Percentiles rank a stretch among this genome's conserved stretches.
These are phyloP conservation scores for Annulohypoxylon moriforme DNA, from an alignment of 495 filamentous ascomycete species.

Conservation along the genomic window DNA sequence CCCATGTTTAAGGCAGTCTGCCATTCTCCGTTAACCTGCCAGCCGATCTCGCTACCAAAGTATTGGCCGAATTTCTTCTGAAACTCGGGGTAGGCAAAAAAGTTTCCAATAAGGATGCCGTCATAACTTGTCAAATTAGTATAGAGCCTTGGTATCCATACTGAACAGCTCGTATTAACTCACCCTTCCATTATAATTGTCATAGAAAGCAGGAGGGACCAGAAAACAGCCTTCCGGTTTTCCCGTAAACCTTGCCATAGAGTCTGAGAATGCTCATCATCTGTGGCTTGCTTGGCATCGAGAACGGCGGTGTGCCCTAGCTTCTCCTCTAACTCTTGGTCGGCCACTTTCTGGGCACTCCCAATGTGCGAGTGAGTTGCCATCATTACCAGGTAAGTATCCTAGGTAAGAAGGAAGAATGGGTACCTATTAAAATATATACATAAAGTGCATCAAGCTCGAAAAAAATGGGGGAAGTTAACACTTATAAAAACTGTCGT, in stretches of 20 bases:
- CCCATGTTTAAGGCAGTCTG: constrained; percentile 48
- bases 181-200: constrained; percentile 66
- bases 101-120: constrained; percentile 50
- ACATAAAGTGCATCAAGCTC: neutral
- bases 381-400: constrained; percentile 15
- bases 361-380: constrained; percentile 19
- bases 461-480: neutral
- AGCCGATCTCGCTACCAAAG: constrained; percentile 39
- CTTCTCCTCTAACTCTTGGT: constrained; percentile 45
- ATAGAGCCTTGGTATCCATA: neutral
- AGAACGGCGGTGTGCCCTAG: constrained; percentile 43
- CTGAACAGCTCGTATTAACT: neutral
- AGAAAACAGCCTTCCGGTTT: constrained; percentile 57
- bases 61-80: constrained; percentile 48
- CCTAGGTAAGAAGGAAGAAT: neutral
- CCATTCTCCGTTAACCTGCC: constrained; percentile 46
- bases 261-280: constrained; percentile 54
- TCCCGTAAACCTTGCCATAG: constrained; percentile 50
- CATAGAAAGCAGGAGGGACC: constrained; percentile 61
- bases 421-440: neutral
- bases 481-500: neutral
- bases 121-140: constrained; percentile 54
- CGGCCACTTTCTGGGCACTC: constrained; percentile 43
- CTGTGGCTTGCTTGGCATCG: constrained; percentile 46
- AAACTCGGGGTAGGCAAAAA: constrained; percentile 50